Conservation (phyloP, 768 basidiomycete genomes). For the Kwoniella newhampshirensis region DNA sequence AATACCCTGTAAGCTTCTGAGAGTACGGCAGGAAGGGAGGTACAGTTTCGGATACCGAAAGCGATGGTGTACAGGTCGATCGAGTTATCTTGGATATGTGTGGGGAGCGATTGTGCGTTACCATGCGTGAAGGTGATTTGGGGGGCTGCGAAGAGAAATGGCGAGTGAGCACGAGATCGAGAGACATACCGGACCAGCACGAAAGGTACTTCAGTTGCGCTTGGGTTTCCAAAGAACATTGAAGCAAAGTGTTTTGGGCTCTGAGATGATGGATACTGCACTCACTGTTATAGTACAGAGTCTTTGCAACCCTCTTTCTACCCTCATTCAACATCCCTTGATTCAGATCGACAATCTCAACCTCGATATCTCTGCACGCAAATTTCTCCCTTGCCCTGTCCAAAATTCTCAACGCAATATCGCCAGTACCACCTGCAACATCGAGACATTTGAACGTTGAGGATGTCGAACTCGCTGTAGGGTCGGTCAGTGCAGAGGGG, state of each 20-base stretch:
- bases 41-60: conserved; percentile 97
- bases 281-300: conserved; percentile 95
- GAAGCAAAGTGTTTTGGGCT: neutral
- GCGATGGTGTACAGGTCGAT: conserved; percentile 98
- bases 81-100: conserved; percentile 71
- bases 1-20: conserved; percentile 88
- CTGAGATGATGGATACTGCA: conserved; percentile 44
- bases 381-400: conserved; percentile 86
- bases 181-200: too few species aligned
- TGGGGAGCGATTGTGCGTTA: conserved; percentile 79
- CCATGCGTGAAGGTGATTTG: conserved; percentile 90
- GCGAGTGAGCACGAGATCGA: neutral
- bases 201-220: neutral
- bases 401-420: conserved; percentile 90
- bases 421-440: conserved; percentile 93
- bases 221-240: neutral
- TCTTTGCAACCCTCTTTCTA: conserved; percentile 83
- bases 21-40: conserved; percentile 82
- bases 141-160: conserved; percentile 62
- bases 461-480: conserved; percentile 55
- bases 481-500: neutral
- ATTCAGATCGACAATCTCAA: conserved; percentile 92
- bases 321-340: conserved; percentile 93
- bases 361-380: conserved; percentile 82
- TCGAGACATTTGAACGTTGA: conserved; percentile 70